phyloP scores from a whole-genome alignment of 805 yeast genomes.

The Kazachstania bromeliacearum region DNA sequence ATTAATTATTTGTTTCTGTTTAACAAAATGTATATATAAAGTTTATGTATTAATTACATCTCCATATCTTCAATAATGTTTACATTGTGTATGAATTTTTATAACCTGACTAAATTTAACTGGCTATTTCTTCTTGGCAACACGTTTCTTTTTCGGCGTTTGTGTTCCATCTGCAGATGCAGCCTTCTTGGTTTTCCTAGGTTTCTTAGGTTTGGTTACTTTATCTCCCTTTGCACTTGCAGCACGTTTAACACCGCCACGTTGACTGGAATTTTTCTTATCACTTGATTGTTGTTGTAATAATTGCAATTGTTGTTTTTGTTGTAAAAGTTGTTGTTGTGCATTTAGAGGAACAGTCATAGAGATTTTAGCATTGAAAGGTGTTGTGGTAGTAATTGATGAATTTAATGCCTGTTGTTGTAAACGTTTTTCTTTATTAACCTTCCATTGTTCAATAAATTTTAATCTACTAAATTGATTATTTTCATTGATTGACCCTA shows the following conservation, averaged over 20 bases:
- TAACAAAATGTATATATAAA: no score
- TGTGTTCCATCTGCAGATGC: constrained; percentile 8
- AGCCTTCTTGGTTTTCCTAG: constrained; percentile 24
- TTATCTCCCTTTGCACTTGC: constrained; percentile 10
- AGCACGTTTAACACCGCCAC: constrained; percentile 3
- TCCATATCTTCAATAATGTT: no score
- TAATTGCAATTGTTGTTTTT: constrained; percentile 27
- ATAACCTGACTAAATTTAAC: not conserved
- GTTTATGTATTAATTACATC: not conserved
- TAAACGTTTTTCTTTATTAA: constrained; percentile 49
- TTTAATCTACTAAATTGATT: constrained; percentile 77
- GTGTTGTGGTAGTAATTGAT: constrained; percentile 6
- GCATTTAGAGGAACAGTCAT: constrained; percentile 24
- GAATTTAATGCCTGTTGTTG: constrained; percentile 18
- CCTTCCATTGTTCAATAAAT: constrained; percentile 78
- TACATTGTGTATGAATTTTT: no score
- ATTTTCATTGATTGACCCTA: constrained; percentile 28
- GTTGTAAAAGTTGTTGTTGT: constrained; percentile 25
- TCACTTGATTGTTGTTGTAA: constrained; percentile 13
- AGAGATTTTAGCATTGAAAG: constrained; percentile 26
- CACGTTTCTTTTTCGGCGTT: constrained; percentile 19
- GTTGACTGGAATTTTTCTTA: constrained; percentile 5
- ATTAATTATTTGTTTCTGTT: no score
- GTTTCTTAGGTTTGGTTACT: constrained; percentile 24
- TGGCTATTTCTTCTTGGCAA: constrained; percentile 19